Percentiles rank a stretch among this genome's conserved stretches.
These are phyloP conservation scores for Jasminum sambac DNA, from an alignment of 257 asterid species.

Conservation along the genomic window DNA sequence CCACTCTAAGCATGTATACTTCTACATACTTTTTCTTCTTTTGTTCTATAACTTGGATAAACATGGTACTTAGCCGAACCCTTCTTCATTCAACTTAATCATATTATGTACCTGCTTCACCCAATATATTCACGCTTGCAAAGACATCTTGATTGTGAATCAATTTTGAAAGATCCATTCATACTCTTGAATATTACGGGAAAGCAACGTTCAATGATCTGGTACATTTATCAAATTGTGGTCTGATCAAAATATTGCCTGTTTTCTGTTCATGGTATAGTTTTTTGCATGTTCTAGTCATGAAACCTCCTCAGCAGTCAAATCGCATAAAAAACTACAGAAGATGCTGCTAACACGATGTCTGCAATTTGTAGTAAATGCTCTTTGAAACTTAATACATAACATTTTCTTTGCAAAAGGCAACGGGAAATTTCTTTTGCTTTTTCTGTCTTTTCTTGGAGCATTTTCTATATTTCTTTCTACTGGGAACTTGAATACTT, in stretches of 20 bases:
- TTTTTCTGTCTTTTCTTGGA: not conserved
- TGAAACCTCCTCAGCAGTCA: not conserved
- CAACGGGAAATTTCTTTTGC: not conserved
- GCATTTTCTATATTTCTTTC: not conserved
- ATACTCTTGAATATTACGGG: not conserved
- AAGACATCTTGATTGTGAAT: not conserved
- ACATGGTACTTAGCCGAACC: not conserved
- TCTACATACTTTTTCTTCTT: not conserved
- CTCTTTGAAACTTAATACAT: not conserved
- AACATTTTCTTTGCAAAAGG: not conserved
- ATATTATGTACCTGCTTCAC: not conserved
- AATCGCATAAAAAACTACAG: not conserved
- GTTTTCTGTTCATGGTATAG: not conserved
- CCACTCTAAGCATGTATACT: not conserved
- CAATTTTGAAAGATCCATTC: not conserved
- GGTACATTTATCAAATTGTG: not conserved
- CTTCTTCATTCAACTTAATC: not conserved
- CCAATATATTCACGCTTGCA: not conserved
- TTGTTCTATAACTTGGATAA: not conserved
- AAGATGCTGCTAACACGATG: not conserved
- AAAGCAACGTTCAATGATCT: not conserved
- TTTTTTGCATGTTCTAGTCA: not conserved
- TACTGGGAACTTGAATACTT: not conserved
- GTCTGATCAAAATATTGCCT: not conserved
- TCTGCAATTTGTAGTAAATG: not conserved